phyloP scores from a whole-genome alignment of 768 basidiomycete species.

The Amanita rubescens region DNA sequence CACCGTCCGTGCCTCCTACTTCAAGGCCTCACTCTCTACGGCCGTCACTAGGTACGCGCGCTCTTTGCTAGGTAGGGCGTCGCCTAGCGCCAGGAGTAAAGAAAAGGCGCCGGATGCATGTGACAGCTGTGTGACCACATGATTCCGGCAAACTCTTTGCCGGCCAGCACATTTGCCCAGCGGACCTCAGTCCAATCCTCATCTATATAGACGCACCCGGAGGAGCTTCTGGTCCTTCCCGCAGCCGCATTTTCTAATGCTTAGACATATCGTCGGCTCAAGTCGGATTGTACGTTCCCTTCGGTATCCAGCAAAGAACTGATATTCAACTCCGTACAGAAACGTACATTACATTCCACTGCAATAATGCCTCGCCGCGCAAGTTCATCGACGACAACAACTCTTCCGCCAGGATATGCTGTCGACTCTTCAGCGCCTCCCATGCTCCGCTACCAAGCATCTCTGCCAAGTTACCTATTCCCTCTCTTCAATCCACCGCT shows the following conservation, averaged over 20 bases:
- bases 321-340: not conserved
- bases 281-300: not conserved
- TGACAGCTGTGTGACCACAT: too few relatives aligned
- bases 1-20: too few relatives aligned
- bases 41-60: too few relatives aligned
- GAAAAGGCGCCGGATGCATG: too few relatives aligned
- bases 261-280: not conserved
- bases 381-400: not conserved
- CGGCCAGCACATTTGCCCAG: too few relatives aligned
- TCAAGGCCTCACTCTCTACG: too few relatives aligned
- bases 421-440: constrained; percentile 51
- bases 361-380: not conserved
- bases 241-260: not conserved
- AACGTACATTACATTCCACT: constrained; percentile 3
- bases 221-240: too few relatives aligned
- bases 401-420: constrained; percentile 22
- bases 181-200: too few relatives aligned
- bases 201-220: too few relatives aligned
- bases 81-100: too few relatives aligned
- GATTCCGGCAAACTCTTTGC: too few relatives aligned
- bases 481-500: constrained; percentile 73
- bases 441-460: constrained; percentile 70
- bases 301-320: not conserved
- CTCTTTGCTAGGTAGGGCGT: too few relatives aligned
- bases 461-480: constrained; percentile 75